Conservation (phyloP, 257 asterid genomes). For the Paraleonurus japonicus region DNA sequence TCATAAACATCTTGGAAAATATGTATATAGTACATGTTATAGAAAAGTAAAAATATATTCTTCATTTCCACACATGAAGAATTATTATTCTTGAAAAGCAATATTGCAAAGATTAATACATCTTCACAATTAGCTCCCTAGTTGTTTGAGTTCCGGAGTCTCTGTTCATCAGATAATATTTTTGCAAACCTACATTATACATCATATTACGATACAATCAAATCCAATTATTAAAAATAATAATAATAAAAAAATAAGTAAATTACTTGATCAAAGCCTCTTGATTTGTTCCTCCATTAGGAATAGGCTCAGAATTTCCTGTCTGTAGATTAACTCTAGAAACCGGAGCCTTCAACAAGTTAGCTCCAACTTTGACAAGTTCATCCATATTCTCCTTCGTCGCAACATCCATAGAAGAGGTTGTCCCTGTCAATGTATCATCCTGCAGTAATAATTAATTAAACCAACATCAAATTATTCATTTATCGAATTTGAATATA, state of each 20-base stretch:
- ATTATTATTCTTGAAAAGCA: not conserved
- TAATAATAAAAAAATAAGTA: not conserved
- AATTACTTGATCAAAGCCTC: constrained; percentile 52
- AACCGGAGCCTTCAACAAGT: constrained; percentile 34
- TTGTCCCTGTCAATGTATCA: constrained; percentile 34
- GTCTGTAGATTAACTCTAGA: constrained; percentile 43
- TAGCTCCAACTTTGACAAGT: constrained; percentile 42
- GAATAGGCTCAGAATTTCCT: constrained; percentile 41
- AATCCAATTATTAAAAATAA: not conserved
- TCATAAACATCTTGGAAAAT: not conserved
- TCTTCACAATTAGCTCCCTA: not conserved
- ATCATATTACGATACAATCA: not conserved
- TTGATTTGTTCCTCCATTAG: constrained; percentile 57
- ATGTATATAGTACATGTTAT: not conserved
- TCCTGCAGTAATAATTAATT: no score
- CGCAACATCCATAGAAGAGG: constrained; percentile 39
- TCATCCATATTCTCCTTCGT: constrained; percentile 46
- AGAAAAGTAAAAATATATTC: not conserved
- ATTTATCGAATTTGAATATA: no score
- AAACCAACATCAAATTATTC: not conserved
- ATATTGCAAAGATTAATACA: not conserved
- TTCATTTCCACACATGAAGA: not conserved
- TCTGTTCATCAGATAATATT: constrained; percentile 45
- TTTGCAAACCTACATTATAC: constrained; percentile 53
- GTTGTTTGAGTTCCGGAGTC: constrained; percentile 33